phyloP scores from a whole-genome alignment of 805 yeast species.

The Schizosaccharomyces octosporus region DNA sequence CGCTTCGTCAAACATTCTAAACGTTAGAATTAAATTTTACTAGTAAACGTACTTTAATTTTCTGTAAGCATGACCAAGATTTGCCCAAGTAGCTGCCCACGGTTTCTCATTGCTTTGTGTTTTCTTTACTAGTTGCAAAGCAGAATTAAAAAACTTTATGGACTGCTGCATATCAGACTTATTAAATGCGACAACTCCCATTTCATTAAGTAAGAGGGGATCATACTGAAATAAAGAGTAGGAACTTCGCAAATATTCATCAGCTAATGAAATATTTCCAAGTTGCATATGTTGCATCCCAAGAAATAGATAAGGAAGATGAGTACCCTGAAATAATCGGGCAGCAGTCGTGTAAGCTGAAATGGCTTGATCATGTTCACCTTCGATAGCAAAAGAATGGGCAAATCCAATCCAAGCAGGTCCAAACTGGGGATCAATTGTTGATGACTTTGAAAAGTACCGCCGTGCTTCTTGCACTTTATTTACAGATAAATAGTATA shows the following conservation, averaged over 20 bases:
- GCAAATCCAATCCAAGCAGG: conserved; percentile 98
- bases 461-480: conserved; percentile 63
- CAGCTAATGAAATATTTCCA: conserved; percentile 59
- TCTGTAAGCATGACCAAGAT: conserved; percentile 72
- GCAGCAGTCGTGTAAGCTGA: conserved; percentile 94
- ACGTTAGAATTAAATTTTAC: background rate
- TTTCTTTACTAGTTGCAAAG: conserved; percentile 40
- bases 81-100: conserved; percentile 64
- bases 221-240: conserved; percentile 59
- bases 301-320: conserved; percentile 12
- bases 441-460: conserved; percentile 69
- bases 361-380: conserved; percentile 97
- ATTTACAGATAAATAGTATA: conserved; percentile 54
- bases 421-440: conserved; percentile 69
- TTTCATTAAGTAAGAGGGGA: conserved; percentile 69
- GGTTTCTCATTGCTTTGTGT: conserved; percentile 59
- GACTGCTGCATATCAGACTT: conserved; percentile 42
- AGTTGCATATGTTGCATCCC: conserved; percentile 93
- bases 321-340: conserved; percentile 29
- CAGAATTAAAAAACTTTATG: conserved; percentile 43
- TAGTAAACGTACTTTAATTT: conserved; percentile 19
- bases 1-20: conserved; percentile 31
- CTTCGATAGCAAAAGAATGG: conserved; percentile 88
- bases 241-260: conserved; percentile 59
- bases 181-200: conserved; percentile 80